These are phyloP conservation scores for Aquilaria yunnanensis DNA, from an alignment of 345 rosid species.

Conservation along the genomic window DNA sequence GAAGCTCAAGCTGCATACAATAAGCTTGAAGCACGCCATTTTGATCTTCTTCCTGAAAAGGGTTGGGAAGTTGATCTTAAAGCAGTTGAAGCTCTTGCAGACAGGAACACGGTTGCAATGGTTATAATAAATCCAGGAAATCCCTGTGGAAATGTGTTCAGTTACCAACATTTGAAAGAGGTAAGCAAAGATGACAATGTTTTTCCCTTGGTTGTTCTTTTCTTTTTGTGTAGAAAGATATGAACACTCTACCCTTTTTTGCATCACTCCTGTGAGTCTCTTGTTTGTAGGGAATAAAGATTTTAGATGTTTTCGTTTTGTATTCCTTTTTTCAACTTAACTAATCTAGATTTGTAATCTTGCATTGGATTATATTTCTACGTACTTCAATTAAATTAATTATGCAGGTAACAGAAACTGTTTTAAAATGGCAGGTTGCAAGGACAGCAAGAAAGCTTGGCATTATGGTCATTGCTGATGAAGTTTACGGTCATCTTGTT, in stretches of 20 bases:
- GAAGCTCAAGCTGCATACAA: slow-evolving; percentile 35
- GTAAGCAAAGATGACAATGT: slow-evolving; percentile 9
- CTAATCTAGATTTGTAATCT: too few relatives aligned
- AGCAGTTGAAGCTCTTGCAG: slow-evolving; percentile 49
- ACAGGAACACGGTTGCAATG: slow-evolving; percentile 55
- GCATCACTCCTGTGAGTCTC: too few relatives aligned
- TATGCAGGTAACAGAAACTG: not conserved
- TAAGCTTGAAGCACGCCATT: slow-evolving; percentile 49
- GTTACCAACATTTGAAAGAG: slow-evolving; percentile 49
- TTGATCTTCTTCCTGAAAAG: slow-evolving; percentile 56
- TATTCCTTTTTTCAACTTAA: too few relatives aligned
- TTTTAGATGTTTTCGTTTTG: too few relatives aligned
- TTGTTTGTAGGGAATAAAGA: too few relatives aligned
- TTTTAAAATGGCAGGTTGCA: slow-evolving; percentile 31
- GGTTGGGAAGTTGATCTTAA: slow-evolving; percentile 69
- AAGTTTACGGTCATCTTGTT: slow-evolving; percentile 48
- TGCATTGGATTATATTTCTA: too few relatives aligned
- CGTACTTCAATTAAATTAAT: too few relatives aligned
- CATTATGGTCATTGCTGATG: slow-evolving; percentile 67
- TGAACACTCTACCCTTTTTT: too few relatives aligned
- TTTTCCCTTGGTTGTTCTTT: not conserved
- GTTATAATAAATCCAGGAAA: slow-evolving; percentile 61
- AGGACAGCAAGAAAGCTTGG: slow-evolving; percentile 56
- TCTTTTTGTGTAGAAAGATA: not conserved
- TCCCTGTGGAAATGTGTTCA: slow-evolving; percentile 60